Percentiles rank a stretch among this genome's conserved stretches.
These are phyloP conservation scores for Omphalotus guepiniiformis DNA, from an alignment of 768 basidiomycete species.

Conservation along the genomic window DNA sequence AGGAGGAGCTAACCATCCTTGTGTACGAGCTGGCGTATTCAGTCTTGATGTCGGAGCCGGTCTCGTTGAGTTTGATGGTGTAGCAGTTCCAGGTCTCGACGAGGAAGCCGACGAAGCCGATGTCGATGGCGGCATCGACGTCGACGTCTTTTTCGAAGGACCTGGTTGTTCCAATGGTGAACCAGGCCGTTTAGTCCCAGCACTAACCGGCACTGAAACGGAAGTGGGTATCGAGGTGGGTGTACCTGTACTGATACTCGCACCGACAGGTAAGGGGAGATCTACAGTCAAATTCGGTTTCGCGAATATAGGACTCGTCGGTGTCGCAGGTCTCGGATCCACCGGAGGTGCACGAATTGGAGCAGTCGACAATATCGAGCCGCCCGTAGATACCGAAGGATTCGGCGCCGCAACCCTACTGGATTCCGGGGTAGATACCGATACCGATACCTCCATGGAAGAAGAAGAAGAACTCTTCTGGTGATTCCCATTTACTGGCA, in stretches of 20 bases:
- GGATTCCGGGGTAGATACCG: background rate
- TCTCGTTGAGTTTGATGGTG: too few relatives aligned
- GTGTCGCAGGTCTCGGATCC: background rate
- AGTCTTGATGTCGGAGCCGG: too few relatives aligned
- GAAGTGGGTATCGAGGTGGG: background rate
- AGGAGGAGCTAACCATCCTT: too few relatives aligned
- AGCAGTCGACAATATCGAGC: background rate
- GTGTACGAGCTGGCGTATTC: too few relatives aligned
- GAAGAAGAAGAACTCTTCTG: background rate
- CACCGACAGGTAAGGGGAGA: background rate
- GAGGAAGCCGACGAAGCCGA: too few relatives aligned
- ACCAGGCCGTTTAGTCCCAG: background rate
- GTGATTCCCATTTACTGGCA: background rate
- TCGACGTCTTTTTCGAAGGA: background rate
- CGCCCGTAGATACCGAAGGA: background rate
- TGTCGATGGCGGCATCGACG: too few relatives aligned
- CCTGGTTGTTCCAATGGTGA: slow-evolving; percentile 3
- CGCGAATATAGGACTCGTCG: background rate
- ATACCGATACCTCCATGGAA: background rate
- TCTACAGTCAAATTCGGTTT: background rate
- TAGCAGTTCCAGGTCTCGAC: too few relatives aligned
- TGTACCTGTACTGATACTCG: background rate
- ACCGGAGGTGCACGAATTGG: background rate
- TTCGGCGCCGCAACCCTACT: background rate
- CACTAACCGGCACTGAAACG: background rate